Base-by-base conservation (phyloP, 1,139 yeast species). In the Scheffersomyces quercinus region DNA sequence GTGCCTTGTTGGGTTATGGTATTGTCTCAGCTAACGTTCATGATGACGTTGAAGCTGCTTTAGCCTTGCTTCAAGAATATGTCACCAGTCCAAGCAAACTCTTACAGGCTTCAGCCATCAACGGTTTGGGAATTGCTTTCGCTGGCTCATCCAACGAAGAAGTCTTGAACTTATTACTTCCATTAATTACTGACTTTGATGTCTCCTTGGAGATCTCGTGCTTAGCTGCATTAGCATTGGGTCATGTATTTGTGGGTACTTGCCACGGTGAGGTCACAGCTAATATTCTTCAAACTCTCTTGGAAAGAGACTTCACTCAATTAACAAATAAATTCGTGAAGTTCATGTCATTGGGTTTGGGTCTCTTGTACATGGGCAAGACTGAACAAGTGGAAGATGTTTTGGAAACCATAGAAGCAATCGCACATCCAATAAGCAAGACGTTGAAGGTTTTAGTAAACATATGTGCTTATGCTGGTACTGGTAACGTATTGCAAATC, bases 1-100 rank as follows among this genome's bases (percentile, higher is more conserved):
- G 99, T 68, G 97, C 99, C 4, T 75, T 93, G 49, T 77, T 95
- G 52, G 99, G 98, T 65, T 89, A 90, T 65, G 99, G 99, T 67
- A 78, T 95, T 41, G 86, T 89, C n/a, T 88, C 96, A 33, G 79
- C 95, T 29, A 95, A 96, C 65, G 95, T 95, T 45, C 97, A 89
- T 64, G 97, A 93, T 62, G 99, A 93, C 49, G 89, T 90, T 38
- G 98, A 91, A 55, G 95, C 98, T 5, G 95, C 97, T 4, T 75
- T 88, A 51, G 85, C 96, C 24, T 71, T 93, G 53, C 73, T 88
- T 49, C 91, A 85, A 62, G 99, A 93, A 52, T 88, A 87, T 58
- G 85, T 91, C 35, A 55, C 58, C 43, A 77, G 68, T 45, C 67
- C 75, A 13, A 68, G 66, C 48, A 75, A 75, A 49, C 72, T 81